These are phyloP conservation scores for Endoconidiophora polonica DNA, from an alignment of 2,329 filamentous ascomycete genomes.

Conservation along the genomic window DNA sequence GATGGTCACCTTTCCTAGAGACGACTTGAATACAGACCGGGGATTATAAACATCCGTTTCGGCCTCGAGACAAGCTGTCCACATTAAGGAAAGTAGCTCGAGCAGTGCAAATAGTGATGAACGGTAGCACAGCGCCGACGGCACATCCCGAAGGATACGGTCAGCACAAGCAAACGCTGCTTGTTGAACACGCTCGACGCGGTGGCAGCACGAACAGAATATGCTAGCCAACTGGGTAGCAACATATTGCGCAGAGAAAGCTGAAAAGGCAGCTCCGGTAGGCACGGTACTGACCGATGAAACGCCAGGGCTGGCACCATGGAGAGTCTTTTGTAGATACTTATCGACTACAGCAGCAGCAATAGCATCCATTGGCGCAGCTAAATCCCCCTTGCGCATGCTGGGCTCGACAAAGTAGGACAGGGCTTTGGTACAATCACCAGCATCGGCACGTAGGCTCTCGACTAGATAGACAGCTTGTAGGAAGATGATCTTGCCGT, in stretches of 20 bases:
- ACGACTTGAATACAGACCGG: conserved; percentile 62
- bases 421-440: conserved; percentile 77
- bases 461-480: conserved; percentile 84
- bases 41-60: conserved; percentile 91
- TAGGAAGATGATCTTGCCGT: conserved; percentile 81
- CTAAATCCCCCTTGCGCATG: conserved; percentile 47
- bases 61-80: conserved; percentile 81
- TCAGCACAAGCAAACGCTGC: conserved; percentile 72
- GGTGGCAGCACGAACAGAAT: conserved; percentile 81
- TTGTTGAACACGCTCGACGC: conserved; percentile 79
- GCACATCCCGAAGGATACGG: conserved; percentile 67
- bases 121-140: conserved; percentile 78
- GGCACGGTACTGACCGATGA: too few species aligned
- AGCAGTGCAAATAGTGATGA: conserved; percentile 82
- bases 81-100: conserved; percentile 85
- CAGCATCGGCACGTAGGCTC: conserved; percentile 66
- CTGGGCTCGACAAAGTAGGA: conserved; percentile 92
- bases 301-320: conserved; percentile 41
- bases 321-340: conserved; percentile 62
- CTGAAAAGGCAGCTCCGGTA: conserved; percentile 15
- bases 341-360: conserved; percentile 54
- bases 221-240: conserved; percentile 73
- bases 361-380: conserved; percentile 47
- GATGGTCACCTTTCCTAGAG: conserved; percentile 60
- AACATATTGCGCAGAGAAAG: conserved; percentile 83